Percentiles rank a stretch among this genome's conserved stretches.
These are phyloP conservation scores for Daldinia decipiens DNA, from an alignment of 495 filamentous ascomycete species.

Conservation along the genomic window DNA sequence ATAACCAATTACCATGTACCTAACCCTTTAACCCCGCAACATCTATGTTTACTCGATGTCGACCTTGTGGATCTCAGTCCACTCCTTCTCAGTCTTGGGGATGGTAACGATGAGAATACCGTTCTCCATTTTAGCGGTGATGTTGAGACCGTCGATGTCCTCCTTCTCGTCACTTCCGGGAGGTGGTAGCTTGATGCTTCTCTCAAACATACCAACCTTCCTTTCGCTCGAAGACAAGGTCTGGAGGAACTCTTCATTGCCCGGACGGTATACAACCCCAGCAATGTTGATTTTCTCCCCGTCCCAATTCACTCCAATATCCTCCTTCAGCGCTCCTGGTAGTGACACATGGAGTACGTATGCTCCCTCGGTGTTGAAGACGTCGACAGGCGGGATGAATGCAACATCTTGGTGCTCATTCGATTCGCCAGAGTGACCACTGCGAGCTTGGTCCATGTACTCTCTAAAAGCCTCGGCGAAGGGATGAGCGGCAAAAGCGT, in stretches of 20 bases:
- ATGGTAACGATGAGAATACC: constrained; percentile 72
- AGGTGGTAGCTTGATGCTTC: constrained; percentile 68
- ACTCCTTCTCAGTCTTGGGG: constrained; percentile 72
- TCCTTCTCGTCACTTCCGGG: constrained; percentile 61
- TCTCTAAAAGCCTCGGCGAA: constrained; percentile 55
- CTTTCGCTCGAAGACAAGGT: constrained; percentile 70
- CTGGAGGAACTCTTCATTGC: constrained; percentile 76
- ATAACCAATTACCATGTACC: background rate
- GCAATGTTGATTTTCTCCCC: constrained; percentile 72
- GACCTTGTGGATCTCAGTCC: constrained; percentile 68
- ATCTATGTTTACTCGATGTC: constrained; percentile 60
- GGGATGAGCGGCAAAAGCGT: constrained; percentile 52
- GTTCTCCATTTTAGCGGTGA: constrained; percentile 71
- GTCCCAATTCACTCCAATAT: constrained; percentile 80
- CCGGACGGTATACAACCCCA: constrained; percentile 76
- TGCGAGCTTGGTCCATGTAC: constrained; percentile 48
- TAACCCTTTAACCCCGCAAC: background rate
- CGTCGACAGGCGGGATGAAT: constrained; percentile 73
- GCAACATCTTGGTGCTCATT: constrained; percentile 53
- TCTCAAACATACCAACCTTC: constrained; percentile 76
- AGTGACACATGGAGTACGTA: constrained; percentile 78
- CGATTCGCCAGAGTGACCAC: constrained; percentile 36
- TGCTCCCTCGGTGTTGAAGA: constrained; percentile 72
- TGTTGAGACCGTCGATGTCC: constrained; percentile 69
- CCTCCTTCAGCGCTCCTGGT: constrained; percentile 79